phyloP scores from a whole-genome alignment of 2,329 filamentous ascomycete genomes.

The Fusarium chaquense region DNA sequence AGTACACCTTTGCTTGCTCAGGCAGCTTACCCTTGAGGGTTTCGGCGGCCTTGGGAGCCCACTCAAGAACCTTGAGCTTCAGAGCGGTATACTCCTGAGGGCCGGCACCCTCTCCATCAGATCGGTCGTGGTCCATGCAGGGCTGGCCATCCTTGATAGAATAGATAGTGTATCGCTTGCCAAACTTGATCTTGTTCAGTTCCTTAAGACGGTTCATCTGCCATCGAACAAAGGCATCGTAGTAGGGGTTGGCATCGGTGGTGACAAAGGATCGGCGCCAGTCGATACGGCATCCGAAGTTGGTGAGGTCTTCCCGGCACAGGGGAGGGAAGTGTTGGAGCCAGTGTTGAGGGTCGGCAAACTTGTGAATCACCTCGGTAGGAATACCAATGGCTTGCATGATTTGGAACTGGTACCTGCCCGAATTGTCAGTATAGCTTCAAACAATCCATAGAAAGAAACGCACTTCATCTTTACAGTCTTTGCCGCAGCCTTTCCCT shows the following conservation, averaged over 20 bases:
- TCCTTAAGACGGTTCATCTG: constrained; percentile 95
- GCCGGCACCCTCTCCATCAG: constrained; percentile 64
- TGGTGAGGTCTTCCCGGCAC: constrained; percentile 78
- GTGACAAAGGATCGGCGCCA: constrained; percentile 95
- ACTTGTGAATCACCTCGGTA: constrained; percentile 88
- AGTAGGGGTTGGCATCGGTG: constrained; percentile 96
- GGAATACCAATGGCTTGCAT: constrained; percentile 93
- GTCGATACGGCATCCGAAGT: constrained; percentile 88
- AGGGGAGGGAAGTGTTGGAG: constrained; percentile 82
- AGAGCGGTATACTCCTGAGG: constrained; percentile 93
- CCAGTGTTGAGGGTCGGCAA: constrained; percentile 93
- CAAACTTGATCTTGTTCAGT: constrained; percentile 92
- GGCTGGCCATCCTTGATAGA: constrained; percentile 60
- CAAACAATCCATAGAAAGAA: background rate
- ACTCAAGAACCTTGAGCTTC: constrained; percentile 92
- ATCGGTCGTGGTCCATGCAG: constrained; percentile 62
- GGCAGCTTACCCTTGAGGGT: constrained; percentile 83
- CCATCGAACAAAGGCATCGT: constrained; percentile 95
- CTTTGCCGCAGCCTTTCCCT: constrained; percentile 92
- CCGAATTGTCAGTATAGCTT: background rate
- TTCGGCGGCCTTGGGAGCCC: constrained; percentile 80
- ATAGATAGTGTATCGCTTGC: constrained; percentile 94
- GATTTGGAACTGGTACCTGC: constrained; percentile 87
- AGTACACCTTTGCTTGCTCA: constrained; percentile 81
- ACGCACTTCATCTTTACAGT: constrained; percentile 82